Evolutionary conservation across 306 rosid species (phyloP), one percentile per base, ranked within the genome.

Genomic region (Calophaca sinica): DNA sequence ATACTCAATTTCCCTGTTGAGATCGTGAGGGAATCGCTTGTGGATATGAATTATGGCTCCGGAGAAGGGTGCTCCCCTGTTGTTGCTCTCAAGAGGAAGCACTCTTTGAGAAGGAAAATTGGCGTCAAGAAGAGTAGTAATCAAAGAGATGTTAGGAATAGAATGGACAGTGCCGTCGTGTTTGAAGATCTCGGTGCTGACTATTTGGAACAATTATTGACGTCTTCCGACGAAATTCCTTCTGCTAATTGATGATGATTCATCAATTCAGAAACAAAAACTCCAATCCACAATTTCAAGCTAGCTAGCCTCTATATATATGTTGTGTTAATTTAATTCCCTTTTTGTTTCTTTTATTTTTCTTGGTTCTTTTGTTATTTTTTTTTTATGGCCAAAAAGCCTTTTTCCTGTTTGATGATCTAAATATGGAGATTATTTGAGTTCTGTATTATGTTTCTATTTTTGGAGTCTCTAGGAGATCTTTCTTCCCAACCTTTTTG

Each of bases 121-220:
- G 79, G 80, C 3, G 80, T 60, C 59, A 88, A 85, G 85, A 88
- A 86, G 54, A 76, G 33, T 52, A 89, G 38, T 52, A 89, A 70
- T 38, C 85, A 89, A 3, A 81, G 74, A 5, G 88, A 85, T 55
- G 59, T 75, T 53, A 72, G 76, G 0, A 36, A 68, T 45, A 73
- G 79, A 74, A 44, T 91, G 1, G 86, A 88, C 9, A 89, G 86
- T 86, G 89, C 89, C 14, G 87, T 96, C 49, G 99, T 92, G 67
- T 87, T 92, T 15, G 96, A 92, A 81, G 99, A 96, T 80, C 88
- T 96, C 2, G 99, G 99, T 32, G 36, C 92, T 32, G 98, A 96
- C 78, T 92, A 96, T 71, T 90, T 96, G 75, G 99, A 96, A 81
- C 92, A 92, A 75, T 83, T 96, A 28, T 68, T 96, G 60, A 84